Percentiles rank a stretch among this genome's conserved stretches.
Conservation (phyloP, 768 basidiomycete genomes). For the Tylopilus sp. region DNA sequence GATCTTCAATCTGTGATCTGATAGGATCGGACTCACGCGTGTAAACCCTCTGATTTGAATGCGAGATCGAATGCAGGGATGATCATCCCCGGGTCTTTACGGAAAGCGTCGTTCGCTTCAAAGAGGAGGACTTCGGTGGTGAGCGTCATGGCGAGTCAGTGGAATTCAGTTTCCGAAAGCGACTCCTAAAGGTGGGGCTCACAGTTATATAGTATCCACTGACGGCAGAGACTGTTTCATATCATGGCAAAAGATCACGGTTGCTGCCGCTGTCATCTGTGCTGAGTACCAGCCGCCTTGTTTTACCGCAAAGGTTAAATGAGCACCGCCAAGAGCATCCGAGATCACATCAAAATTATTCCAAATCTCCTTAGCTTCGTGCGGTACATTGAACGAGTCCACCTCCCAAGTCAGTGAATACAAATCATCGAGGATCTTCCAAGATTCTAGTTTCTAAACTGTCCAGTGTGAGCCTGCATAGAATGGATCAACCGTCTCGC, state of each 20-base stretch:
- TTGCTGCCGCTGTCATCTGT: background rate
- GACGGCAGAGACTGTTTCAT: background rate
- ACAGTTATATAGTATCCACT: background rate
- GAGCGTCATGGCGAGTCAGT: background rate
- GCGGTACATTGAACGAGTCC: background rate
- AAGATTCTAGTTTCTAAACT: background rate
- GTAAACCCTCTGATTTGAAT: constrained; percentile 9
- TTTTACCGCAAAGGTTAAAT: no score
- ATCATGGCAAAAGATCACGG: background rate
- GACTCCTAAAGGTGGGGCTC: background rate
- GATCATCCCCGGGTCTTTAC: background rate
- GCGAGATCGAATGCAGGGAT: constrained; percentile 7
- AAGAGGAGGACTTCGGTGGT: constrained; percentile 26
- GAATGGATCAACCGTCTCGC: background rate
- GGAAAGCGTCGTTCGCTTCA: constrained; percentile 8
- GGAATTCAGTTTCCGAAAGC: background rate
- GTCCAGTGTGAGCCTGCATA: constrained; percentile 8
- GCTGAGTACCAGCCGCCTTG: no score
- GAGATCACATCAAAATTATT: background rate
- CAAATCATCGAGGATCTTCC: background rate
- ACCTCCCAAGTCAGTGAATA: background rate
- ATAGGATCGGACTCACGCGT: constrained; percentile 10
- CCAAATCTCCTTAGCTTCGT: background rate
- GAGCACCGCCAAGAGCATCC: no score
- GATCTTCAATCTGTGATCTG: background rate